Base-by-base conservation (phyloP, 352 stramenopile species). In the Pythium myriotylum region DNA sequence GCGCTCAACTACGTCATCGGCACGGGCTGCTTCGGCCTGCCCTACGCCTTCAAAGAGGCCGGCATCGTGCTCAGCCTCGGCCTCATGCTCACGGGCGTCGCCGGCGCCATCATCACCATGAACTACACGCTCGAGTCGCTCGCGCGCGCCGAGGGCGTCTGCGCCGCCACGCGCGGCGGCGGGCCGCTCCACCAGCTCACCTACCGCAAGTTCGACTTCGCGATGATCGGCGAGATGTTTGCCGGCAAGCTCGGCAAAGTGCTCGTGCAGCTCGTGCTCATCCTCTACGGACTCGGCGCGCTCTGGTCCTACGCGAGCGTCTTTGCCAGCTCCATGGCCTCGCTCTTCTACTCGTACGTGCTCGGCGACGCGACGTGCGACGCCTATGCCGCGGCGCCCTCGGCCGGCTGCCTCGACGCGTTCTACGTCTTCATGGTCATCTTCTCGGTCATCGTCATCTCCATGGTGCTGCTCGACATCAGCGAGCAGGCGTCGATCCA, bases 71-170 rank as follows among this genome's bases (percentile, higher is more conserved):
- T 94, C 50, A 80, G 75, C 19, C 67, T 81, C 9, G 56, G 57
- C 16, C 72, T 94, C 57, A 80, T 94, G 64, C 50, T 89, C 39
- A 48, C 84, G 16, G 84, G 86, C 49, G 79, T 89, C 26, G 17
- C 82, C 3, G 81, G 81, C 24, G 84, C 83, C 26, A 57, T 92
- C 16, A 48, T 94, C 43, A 92, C 86, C 22, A 94, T 94, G 86
- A 94, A 94, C 71, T 94, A 94, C 74, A 94, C 86, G 63, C 73
- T 94, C 49, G 86, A 94, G 59, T 89, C 84, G 8, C 68, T 94
- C 9, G 83, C 86, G 9, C 75, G 86, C 12, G 84, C 86, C 6
- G 84, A 94, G 59, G 86, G 86, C 26, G 86, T 94, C 16, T 84
- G 79, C 19, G 77, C 81, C 0, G 73, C 80, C 20, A 81, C 76